These are phyloP conservation scores for Pulveroboletus ravenelii DNA, from an alignment of 768 basidiomycete species.

Conservation along the genomic window DNA sequence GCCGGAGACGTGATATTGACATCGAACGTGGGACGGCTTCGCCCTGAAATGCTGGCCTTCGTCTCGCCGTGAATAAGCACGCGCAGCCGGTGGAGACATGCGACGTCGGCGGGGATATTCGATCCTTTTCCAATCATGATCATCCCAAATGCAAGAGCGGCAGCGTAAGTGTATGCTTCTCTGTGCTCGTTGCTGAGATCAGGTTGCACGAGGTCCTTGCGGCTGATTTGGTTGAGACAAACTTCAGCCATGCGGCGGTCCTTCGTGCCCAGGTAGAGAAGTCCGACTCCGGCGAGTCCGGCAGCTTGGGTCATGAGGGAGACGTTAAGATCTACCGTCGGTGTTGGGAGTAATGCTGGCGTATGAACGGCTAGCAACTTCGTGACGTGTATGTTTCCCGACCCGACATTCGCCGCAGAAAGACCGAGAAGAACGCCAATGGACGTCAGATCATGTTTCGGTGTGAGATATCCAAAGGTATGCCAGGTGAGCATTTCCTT, in stretches of 20 bases:
- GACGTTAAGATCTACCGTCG: slow-evolving; percentile 84
- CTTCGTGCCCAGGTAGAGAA: slow-evolving; percentile 84
- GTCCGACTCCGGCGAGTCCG: slow-evolving; percentile 80
- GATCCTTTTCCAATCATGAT: slow-evolving; percentile 91
- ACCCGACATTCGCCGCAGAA: slow-evolving; percentile 85
- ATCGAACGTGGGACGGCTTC: slow-evolving; percentile 57
- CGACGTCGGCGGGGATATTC: slow-evolving; percentile 70
- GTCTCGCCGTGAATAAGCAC: slow-evolving; percentile 75
- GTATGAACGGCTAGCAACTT: slow-evolving; percentile 91
- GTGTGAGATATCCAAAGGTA: slow-evolving; percentile 91
- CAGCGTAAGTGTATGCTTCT: slow-evolving; percentile 87
- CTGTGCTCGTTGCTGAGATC: slow-evolving; percentile 85
- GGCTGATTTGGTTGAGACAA: slow-evolving; percentile 77
- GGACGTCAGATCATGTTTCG: slow-evolving; percentile 93
- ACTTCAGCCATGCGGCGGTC: slow-evolving; percentile 92
- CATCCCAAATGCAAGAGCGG: slow-evolving; percentile 91
- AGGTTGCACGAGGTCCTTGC: slow-evolving; percentile 70
- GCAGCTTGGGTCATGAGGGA: slow-evolving; percentile 87
- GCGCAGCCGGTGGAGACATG: slow-evolving; percentile 62
- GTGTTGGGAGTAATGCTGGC: slow-evolving; percentile 84
- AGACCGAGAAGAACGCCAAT: slow-evolving; percentile 93
- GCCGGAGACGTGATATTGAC: slow-evolving; percentile 89
- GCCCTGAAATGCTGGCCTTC: slow-evolving; percentile 35
- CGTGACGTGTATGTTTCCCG: slow-evolving; percentile 80
- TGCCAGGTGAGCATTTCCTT: slow-evolving; percentile 91